Evolutionary conservation across 1,284 basidiomycete species (phyloP), one percentile per base, ranked within the genome.

Genomic region (Anthracocystis walkeri): DNA sequence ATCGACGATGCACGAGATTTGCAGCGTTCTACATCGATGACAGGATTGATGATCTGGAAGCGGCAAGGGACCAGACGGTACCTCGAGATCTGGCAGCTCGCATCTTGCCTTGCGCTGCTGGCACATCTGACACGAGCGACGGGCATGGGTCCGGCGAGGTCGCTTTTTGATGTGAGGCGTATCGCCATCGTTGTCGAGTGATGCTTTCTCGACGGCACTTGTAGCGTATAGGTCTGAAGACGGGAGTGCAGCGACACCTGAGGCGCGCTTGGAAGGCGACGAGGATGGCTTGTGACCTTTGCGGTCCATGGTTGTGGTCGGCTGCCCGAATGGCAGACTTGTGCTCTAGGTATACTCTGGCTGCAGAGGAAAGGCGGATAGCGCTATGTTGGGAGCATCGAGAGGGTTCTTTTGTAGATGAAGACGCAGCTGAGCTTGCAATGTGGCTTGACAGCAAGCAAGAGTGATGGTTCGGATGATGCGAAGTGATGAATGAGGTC

Each of bases 31-130:
- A 38, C 70, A 72, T 3, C 70, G 70, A 31, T 72, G 70, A 25
- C 70, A 72, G 3, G 64, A 48, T 27, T 72, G 70, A 23, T 67
- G 64, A 21, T 67, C 61, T 4, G 70, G 65, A n/a, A 73, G 60
- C 0, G 70, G 70, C 6, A 67, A 10, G 18, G 70, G 49, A 21
- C 70, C 53, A 16, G 70, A 68, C 11, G 70, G 70, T 3, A 73
- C 65, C 0, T 67, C 60, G 49, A 73, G 70, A 23, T 73, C 65
- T 16, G 70, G 70, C 7, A 73, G 50, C 38, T 73, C 70, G 61
- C 71, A 74, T 38, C 71, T 60, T 14, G 71, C 71, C 38, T 74
- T 74, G 42, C 71, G 71, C 58, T 74, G 71, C 38, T 74, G 71
- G 40, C 71, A 74, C 71, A 74, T 74, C 50, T 61, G 58, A 23